Percentiles rank a stretch among this genome's conserved stretches.
Conservation (phyloP, 2,329 filamentous ascomycete species). For the Raffaelea arxii region DNA sequence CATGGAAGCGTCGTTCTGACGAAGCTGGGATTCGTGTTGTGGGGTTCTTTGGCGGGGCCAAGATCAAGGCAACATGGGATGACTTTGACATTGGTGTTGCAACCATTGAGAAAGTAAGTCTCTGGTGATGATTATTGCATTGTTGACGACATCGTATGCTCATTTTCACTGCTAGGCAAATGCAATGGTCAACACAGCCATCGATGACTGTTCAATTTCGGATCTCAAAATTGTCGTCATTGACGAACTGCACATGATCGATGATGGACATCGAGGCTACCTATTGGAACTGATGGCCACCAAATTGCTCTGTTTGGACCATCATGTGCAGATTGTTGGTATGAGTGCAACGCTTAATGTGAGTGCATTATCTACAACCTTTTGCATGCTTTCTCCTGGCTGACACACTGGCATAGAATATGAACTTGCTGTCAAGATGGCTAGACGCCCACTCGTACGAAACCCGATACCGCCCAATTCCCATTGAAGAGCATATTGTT, state of each 20-base stretch:
- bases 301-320: conserved; percentile 59
- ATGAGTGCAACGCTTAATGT: conserved; percentile 75
- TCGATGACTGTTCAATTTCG: conserved; percentile 59
- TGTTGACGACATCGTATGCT: neutral
- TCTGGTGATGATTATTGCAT: neutral
- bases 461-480: conserved; percentile 64
- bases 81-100: conserved; percentile 73
- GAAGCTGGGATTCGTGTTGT: conserved; percentile 54
- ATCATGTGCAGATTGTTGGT: conserved; percentile 60
- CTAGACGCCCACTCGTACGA: conserved; percentile 61
- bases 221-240: conserved; percentile 58
- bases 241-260: conserved; percentile 75
- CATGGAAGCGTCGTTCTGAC: conserved; percentile 44
- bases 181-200: conserved; percentile 60
- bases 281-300: conserved; percentile 65
- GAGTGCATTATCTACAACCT: conserved; percentile 16
- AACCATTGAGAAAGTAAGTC: conserved; percentile 62
- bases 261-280: conserved; percentile 67
- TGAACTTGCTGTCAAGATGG: conserved; percentile 59
- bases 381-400: neutral
- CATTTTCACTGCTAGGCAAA: conserved; percentile 51
- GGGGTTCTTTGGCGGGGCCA: conserved; percentile 68
- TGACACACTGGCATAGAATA: conserved; percentile 38
- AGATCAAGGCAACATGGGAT: conserved; percentile 54
- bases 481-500: conserved; percentile 65